A percentile compares a stretch with the other conserved stretches of the same genome.
Conservation (phyloP, 306 rosid species). For the Amphicarpaea edgeworthii region DNA sequence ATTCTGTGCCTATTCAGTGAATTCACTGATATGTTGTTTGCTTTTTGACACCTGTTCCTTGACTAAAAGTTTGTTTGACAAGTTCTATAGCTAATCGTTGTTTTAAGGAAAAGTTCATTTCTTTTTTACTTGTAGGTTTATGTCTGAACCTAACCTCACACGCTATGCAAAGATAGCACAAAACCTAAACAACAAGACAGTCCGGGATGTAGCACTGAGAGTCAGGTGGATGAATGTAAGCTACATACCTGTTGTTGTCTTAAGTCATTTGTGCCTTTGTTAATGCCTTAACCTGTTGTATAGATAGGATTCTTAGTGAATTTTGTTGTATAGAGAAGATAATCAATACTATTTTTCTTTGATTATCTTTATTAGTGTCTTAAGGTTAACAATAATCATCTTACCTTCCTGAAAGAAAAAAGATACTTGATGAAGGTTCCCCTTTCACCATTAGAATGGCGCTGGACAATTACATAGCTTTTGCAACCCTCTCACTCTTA, state of each 20-base stretch:
- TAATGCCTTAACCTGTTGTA: neutral
- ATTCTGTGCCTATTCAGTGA: neutral
- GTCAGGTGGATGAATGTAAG: constrained; percentile 83
- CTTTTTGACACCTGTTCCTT: neutral
- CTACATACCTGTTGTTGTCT: neutral
- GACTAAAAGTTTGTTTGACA: neutral
- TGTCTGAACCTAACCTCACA: constrained; percentile 49
- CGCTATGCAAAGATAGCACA: constrained; percentile 66
- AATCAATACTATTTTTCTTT: neutral
- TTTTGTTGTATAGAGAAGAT: neutral
- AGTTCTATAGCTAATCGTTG: neutral
- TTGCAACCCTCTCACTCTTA: neutral
- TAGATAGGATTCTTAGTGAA: neutral
- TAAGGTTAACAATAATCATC: neutral
- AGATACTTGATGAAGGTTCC: neutral
- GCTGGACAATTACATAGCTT: too few species aligned
- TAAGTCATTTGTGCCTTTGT: neutral
- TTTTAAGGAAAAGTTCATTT: constrained; percentile 26
- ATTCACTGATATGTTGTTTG: neutral
- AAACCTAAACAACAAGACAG: constrained; percentile 62
- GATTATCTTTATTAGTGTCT: neutral
- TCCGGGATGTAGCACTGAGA: constrained; percentile 77
- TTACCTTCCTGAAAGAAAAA: neutral
- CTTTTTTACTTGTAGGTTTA: constrained; percentile 48
- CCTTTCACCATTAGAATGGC: too few species aligned